Percentiles rank a stretch among this genome's conserved stretches.
Evolutionary conservation across 2,329 filamentous ascomycete genomes (phyloP).

Genomic region (Neodidymelliopsis sp.): DNA sequence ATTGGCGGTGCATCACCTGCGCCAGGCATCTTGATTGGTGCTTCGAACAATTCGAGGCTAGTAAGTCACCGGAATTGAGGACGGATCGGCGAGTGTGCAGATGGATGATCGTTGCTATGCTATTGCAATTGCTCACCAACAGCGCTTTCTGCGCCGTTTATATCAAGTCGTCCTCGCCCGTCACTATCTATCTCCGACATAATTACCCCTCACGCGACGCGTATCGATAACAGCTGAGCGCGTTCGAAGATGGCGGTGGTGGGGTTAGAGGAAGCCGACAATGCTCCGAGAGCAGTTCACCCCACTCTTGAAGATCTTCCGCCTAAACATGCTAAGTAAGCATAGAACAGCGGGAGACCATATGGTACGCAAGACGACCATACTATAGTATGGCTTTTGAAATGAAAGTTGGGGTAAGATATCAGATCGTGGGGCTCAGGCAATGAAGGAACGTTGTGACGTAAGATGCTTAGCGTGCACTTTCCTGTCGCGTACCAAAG

Average conservation of each 20-base stretch:
- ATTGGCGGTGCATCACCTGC: constrained; percentile 35
- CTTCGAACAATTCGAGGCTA: neutral
- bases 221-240: constrained; percentile 7
- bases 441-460: neutral
- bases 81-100: neutral
- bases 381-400: too few relatives aligned
- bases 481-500: neutral
- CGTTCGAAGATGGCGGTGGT: constrained; percentile 1
- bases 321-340: neutral
- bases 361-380: neutral
- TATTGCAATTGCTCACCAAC: neutral
- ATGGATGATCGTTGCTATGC: neutral
- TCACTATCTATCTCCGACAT: neutral
- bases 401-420: neutral
- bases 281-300: constrained; percentile 6
- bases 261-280: neutral
- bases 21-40: constrained; percentile 25
- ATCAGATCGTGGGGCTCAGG: neutral
- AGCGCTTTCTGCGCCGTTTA: constrained; percentile 2
- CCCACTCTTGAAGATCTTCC: constrained; percentile 1
- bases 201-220: constrained; percentile 6
- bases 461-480: neutral
- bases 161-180: neutral
- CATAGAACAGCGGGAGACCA: neutral
- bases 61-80: neutral